These are phyloP conservation scores for Dothideomycetes sp. DNA, from an alignment of 2,329 filamentous ascomycete genomes.

Conservation along the genomic window DNA sequence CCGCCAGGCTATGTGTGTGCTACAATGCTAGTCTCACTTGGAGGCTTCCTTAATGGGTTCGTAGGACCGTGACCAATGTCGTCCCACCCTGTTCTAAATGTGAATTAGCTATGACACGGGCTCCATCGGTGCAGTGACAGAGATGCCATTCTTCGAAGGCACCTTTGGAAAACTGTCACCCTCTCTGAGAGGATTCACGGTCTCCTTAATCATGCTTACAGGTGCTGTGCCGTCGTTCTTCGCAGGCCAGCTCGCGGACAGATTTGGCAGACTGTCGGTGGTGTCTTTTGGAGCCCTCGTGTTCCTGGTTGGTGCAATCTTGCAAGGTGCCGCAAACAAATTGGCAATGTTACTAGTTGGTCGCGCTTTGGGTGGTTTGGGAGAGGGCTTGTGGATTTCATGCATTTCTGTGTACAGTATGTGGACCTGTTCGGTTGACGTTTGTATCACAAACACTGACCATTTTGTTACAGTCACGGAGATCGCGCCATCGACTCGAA, in stretches of 20 bases:
- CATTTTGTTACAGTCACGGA: constrained; percentile 50
- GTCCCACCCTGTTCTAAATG: background rate
- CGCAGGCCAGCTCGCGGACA: constrained; percentile 46
- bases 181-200: constrained; percentile 44
- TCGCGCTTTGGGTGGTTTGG: constrained; percentile 45
- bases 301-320: constrained; percentile 41
- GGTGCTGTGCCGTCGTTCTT: constrained; percentile 45
- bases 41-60: constrained; percentile 14
- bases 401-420: constrained; percentile 43
- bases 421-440: too few species aligned
- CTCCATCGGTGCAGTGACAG: constrained; percentile 48
- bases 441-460: too few species aligned
- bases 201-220: constrained; percentile 48
- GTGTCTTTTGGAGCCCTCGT: constrained; percentile 41
- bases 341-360: constrained; percentile 46
- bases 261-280: constrained; percentile 37
- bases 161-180: constrained; percentile 42
- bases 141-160: constrained; percentile 41
- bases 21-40: constrained; percentile 11
- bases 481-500: constrained; percentile 42
- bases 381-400: constrained; percentile 48
- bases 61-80: background rate
- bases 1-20: constrained; percentile 13
- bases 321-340: constrained; percentile 38
- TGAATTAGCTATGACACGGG: constrained; percentile 35